Evolutionary conservation across 2,329 filamentous ascomycete genomes (phyloP).

Genomic region (Botrytis pseudocinerea): DNA sequence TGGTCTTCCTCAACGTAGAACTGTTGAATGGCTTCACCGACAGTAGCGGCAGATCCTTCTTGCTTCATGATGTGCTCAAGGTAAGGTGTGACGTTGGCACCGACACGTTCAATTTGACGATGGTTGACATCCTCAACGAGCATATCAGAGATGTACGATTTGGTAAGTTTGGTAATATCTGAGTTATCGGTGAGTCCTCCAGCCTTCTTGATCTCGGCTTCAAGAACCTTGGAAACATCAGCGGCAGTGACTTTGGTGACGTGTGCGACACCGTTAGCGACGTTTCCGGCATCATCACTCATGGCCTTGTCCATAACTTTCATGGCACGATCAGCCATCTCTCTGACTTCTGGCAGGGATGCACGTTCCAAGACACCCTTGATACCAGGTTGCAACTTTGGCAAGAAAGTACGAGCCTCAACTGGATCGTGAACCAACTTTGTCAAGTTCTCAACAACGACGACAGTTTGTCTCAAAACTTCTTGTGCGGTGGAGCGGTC

Average conservation of each 20-base stretch:
- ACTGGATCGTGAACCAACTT: slow-evolving; percentile 96
- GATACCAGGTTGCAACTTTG: slow-evolving; percentile 91
- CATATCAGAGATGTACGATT: slow-evolving; percentile 78
- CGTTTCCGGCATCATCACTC: slow-evolving; percentile 65
- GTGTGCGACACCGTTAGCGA: slow-evolving; percentile 44
- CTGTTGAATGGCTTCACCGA: slow-evolving; percentile 73
- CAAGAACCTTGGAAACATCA: slow-evolving; percentile 73
- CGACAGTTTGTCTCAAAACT: slow-evolving; percentile 90
- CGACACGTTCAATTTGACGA: slow-evolving; percentile 73
- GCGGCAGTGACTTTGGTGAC: slow-evolving; percentile 65
- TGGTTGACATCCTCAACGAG: slow-evolving; percentile 85
- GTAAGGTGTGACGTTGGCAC: slow-evolving; percentile 70
- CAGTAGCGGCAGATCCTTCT: slow-evolving; percentile 57
- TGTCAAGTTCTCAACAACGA: slow-evolving; percentile 96
- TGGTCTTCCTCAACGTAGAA: slow-evolving; percentile 82
- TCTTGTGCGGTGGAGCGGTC: slow-evolving; percentile 89
- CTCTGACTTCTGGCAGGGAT: slow-evolving; percentile 90
- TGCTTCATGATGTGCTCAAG: slow-evolving; percentile 68
- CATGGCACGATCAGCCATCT: slow-evolving; percentile 79
- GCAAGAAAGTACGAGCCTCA: slow-evolving; percentile 91
- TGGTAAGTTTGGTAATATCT: slow-evolving; percentile 67
- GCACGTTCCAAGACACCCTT: slow-evolving; percentile 84
- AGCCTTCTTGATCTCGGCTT: slow-evolving; percentile 72
- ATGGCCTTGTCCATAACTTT: slow-evolving; percentile 93
- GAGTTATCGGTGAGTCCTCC: slow-evolving; percentile 62